Conservation (phyloP, 2,329 filamentous ascomycete genomes). For the Exophiala bonariae region DNA sequence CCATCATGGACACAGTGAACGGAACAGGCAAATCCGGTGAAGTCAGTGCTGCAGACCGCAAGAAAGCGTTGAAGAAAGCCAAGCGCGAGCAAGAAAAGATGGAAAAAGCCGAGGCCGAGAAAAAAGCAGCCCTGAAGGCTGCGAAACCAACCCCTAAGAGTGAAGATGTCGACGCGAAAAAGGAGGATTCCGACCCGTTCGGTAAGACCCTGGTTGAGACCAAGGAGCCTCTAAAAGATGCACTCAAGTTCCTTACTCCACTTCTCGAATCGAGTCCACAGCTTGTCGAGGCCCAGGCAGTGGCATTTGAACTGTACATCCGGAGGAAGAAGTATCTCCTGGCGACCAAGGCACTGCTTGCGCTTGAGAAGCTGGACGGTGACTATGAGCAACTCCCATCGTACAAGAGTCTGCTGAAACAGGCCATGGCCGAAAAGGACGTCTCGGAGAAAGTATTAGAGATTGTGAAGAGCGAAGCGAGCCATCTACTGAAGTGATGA, state of each 20-base stretch:
- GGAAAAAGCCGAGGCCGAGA: constrained; percentile 77
- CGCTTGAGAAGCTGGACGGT: constrained; percentile 68
- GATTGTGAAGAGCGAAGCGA: constrained; percentile 17
- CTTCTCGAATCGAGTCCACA: constrained; percentile 80
- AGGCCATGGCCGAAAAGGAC: constrained; percentile 60
- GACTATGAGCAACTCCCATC: constrained; percentile 73
- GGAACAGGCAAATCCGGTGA: constrained; percentile 51
- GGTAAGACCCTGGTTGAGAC: constrained; percentile 80
- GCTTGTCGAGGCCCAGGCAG: constrained; percentile 77
- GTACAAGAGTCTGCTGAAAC: constrained; percentile 69
- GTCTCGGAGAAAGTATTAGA: constrained; percentile 59
- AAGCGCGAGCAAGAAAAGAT: constrained; percentile 74
- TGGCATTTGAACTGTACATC: constrained; percentile 87
- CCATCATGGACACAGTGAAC: constrained; percentile 56
- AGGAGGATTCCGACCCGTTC: constrained; percentile 85
- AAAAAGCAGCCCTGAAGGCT: constrained; percentile 81
- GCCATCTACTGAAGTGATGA: constrained; percentile 10
- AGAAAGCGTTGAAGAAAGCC: constrained; percentile 88
- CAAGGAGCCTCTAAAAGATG: constrained; percentile 77
- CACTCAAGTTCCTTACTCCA: constrained; percentile 80
- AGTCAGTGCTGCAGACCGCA: constrained; percentile 64
- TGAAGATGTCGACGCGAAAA: constrained; percentile 63
- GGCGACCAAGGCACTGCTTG: constrained; percentile 80
- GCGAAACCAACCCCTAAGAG: constrained; percentile 62
- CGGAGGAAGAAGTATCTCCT: constrained; percentile 86